Percentiles rank a stretch among this genome's conserved stretches.
These are phyloP conservation scores for Adansonia grandidieri DNA, from an alignment of 441 rosid species.

Conservation along the genomic window DNA sequence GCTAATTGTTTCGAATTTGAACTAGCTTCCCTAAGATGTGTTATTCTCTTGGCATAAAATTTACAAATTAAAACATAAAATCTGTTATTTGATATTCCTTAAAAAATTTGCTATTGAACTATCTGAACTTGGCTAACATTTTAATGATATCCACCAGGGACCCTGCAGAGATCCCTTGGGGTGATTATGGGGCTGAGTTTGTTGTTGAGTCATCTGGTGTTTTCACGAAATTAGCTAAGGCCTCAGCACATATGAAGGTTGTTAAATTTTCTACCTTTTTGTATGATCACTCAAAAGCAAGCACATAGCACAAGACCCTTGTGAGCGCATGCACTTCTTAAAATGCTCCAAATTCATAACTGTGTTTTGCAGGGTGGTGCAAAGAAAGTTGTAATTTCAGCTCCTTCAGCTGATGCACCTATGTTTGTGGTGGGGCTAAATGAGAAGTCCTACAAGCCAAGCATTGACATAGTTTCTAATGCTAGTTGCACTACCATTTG, in stretches of 20 bases:
- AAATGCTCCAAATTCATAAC: conserved; percentile 22
- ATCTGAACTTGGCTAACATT: conserved; percentile 27
- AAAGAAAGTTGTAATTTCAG: conserved; percentile 92
- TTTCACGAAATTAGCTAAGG: conserved; percentile 84
- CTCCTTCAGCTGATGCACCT: conserved; percentile 99
- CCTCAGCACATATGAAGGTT: conserved; percentile 84
- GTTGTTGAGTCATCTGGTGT: conserved; percentile 97
- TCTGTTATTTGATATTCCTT: neutral
- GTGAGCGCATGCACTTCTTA: neutral
- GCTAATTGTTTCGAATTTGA: conserved; percentile 8
- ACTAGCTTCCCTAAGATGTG: neutral
- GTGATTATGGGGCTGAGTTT: conserved; percentile 82
- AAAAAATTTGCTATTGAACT: neutral
- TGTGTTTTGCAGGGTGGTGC: conserved; percentile 78
- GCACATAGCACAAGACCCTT: neutral
- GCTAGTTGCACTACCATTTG: conserved; percentile 99
- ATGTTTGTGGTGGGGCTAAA: conserved; percentile 99
- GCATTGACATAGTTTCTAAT: conserved; percentile 93
- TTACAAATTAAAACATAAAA: neutral
- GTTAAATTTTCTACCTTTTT: neutral
- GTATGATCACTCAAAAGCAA: neutral
- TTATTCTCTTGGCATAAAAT: neutral
- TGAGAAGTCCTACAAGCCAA: conserved; percentile 77
- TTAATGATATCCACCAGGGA: conserved; percentile 50
- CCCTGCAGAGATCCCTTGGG: conserved; percentile 98